A percentile compares a stretch with the other conserved stretches of the same genome.
phyloP scores from a whole-genome alignment of 2,329 filamentous ascomycete genomes.

The Colletotrichum sojae region DNA sequence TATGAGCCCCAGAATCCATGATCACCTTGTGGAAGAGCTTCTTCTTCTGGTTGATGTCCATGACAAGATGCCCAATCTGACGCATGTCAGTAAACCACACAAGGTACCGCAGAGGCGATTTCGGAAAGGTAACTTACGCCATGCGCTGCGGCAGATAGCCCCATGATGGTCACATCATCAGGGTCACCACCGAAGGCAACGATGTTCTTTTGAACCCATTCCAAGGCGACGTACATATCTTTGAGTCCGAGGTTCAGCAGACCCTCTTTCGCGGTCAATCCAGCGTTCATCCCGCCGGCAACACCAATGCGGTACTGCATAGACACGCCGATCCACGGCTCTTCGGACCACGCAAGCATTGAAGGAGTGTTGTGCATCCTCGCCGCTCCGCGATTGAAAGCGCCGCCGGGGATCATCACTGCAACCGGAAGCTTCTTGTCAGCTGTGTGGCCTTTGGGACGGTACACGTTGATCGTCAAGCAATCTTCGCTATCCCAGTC shows the following conservation, averaged over 20 bases:
- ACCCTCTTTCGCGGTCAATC: constrained; percentile 64
- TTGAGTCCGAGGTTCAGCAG: constrained; percentile 67
- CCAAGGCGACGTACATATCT: constrained; percentile 62
- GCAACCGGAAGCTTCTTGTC: constrained; percentile 59
- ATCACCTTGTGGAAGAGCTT: constrained; percentile 51
- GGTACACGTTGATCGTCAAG: constrained; percentile 66
- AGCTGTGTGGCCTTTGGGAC: constrained; percentile 50
- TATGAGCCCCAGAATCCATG: constrained; percentile 51
- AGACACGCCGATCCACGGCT: constrained; percentile 63
- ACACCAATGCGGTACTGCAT: constrained; percentile 66
- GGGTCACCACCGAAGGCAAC: constrained; percentile 64
- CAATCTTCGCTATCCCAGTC: constrained; percentile 63
- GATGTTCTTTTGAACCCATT: constrained; percentile 68
- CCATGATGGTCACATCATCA: constrained; percentile 63
- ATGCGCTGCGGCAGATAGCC: constrained; percentile 54
- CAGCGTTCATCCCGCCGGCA: constrained; percentile 71
- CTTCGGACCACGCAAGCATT: constrained; percentile 63
- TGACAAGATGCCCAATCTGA: constrained; percentile 50
- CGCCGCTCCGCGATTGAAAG: constrained; percentile 50
- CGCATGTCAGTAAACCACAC: background rate
- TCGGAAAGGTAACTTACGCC: constrained; percentile 41
- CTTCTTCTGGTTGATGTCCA: constrained; percentile 51
- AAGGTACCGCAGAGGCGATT: background rate
- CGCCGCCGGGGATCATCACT: constrained; percentile 60
- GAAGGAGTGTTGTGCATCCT: constrained; percentile 56